Base-by-base conservation (phyloP, 148 eudicot species). In the Dianthus caryophyllus region DNA sequence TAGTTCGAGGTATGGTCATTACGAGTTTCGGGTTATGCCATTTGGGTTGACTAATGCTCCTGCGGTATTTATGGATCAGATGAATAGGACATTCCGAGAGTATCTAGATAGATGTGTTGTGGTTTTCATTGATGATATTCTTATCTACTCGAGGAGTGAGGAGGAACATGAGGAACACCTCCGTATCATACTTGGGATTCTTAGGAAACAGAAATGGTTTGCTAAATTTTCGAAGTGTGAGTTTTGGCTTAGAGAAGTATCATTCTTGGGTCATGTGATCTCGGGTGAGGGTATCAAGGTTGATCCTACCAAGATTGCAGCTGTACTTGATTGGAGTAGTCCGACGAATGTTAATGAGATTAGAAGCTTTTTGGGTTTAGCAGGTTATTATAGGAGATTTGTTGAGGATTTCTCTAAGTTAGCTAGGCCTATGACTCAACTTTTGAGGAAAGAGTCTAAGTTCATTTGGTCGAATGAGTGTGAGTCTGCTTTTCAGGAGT, bases 1-100 rank as follows among this genome's bases (percentile, higher is more conserved):
- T 15, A n/a, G 61, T 1, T 16, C 61, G 31, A 56, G 61, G 61
- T 56, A 56, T 25, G 61, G 61, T 1, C 61, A 56, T 1, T 56
- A 25, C 27, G 61, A 56, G 15, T 56, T 56, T 25, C 0, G 3
- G 33, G 61, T 56, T 6, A 56, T 56, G 33, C n/a, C 33, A 11
- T 9, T 56, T 56, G 25, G 33, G 33, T 56, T 56, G 16, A 25
- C 61, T 1, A 56, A 56, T 56, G 61, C 61, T 27, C n/a, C n/a
- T n/a, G n/a, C n/a, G n/a, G n/a, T n/a, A n/a, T n/a, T n/a, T n/a
- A n/a, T n/a, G n/a, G n/a, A 56, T 27, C 17, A 16, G 14, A 56
- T 56, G 61, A 26, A 56, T 1, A 6, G 33, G 27, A 11, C 16
- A 16, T 56, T 56, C 2, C 8, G 36, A 18, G 1, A n/a, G 1